These are phyloP conservation scores for Wickerhamiella brachini DNA, from an alignment of 805 yeast species.

Conservation along the genomic window DNA sequence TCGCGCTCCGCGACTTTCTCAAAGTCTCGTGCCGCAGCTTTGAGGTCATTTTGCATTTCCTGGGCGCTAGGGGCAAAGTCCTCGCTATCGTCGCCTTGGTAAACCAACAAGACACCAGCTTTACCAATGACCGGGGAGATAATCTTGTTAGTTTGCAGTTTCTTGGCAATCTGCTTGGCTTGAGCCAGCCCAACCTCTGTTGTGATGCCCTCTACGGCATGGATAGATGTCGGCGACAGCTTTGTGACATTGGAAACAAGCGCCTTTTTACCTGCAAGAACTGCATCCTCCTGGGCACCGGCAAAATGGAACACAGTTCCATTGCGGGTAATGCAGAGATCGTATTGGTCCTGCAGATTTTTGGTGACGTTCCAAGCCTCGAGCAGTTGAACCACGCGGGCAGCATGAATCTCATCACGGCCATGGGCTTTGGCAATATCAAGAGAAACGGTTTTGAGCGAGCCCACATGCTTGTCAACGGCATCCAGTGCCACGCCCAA, in stretches of 20 bases:
- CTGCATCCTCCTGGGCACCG: constrained; percentile 35
- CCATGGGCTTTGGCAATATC: constrained; percentile 87
- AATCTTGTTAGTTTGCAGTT: constrained; percentile 20
- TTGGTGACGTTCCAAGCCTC: constrained; percentile 22
- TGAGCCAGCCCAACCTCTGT: constrained; percentile 5
- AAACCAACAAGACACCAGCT: constrained; percentile 39
- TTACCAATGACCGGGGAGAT: constrained; percentile 36
- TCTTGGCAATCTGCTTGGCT: constrained; percentile 29
- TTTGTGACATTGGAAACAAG: constrained; percentile 62
- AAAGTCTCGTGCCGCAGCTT: constrained; percentile 40
- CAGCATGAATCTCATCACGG: constrained; percentile 63
- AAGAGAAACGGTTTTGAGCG: constrained; percentile 48
- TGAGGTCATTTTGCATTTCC: constrained; percentile 44
- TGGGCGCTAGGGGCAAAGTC: constrained; percentile 62
- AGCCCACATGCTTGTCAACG: constrained; percentile 47
- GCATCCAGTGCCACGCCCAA: constrained; percentile 47
- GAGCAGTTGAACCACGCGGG: constrained; percentile 56
- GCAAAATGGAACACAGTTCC: constrained; percentile 48
- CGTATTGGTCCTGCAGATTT: constrained; percentile 30
- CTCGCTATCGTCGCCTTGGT: constrained; percentile 29
- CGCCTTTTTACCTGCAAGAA: constrained; percentile 55
- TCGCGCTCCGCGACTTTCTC: constrained; percentile 47
- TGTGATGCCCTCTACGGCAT: constrained; percentile 49
- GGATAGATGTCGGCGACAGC: constrained; percentile 52
- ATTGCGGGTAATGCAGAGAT: constrained; percentile 27